phyloP scores from a whole-genome alignment of 169 alveolate genomes.

The Cryptosporidium bovis region DNA sequence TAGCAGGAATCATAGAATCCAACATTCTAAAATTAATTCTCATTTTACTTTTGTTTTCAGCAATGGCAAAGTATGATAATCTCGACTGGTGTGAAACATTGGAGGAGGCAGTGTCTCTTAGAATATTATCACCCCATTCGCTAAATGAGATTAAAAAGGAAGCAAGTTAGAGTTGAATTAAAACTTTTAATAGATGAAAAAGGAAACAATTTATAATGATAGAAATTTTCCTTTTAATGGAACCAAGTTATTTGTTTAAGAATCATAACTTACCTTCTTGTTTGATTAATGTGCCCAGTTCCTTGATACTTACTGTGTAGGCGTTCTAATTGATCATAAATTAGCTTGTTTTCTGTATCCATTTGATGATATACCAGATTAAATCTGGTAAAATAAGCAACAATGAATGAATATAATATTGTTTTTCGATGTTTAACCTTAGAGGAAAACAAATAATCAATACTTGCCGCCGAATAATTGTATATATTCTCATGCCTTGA shows the following conservation, averaged over 20 bases:
- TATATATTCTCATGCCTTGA: no score
- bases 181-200: not conserved
- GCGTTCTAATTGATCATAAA: conserved; percentile 93
- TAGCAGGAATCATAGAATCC: conserved; percentile 59
- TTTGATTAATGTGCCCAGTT: conserved; percentile 93
- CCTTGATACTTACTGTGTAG: conserved; percentile 95
- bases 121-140: conserved; percentile 92
- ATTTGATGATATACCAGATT: conserved; percentile 17
- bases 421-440: no score
- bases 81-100: conserved; percentile 92
- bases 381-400: no score
- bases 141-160: conserved; percentile 76
- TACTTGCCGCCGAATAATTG: no score
- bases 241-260: not conserved
- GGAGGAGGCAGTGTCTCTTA: conserved; percentile 92
- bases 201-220: not conserved
- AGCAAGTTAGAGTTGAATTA: not conserved
- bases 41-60: conserved; percentile 88
- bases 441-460: no score
- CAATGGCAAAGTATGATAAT: conserved; percentile 90
- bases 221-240: not conserved
- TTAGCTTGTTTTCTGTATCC: conserved; percentile 88
- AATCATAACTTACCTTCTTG: conserved; percentile 86
- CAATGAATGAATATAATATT: no score
- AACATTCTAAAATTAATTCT: conserved; percentile 84